A percentile compares a stretch with the other conserved stretches of the same genome.
phyloP scores from a whole-genome alignment of 2,329 filamentous ascomycete species.

The Pseudofabraea citricarpa region DNA sequence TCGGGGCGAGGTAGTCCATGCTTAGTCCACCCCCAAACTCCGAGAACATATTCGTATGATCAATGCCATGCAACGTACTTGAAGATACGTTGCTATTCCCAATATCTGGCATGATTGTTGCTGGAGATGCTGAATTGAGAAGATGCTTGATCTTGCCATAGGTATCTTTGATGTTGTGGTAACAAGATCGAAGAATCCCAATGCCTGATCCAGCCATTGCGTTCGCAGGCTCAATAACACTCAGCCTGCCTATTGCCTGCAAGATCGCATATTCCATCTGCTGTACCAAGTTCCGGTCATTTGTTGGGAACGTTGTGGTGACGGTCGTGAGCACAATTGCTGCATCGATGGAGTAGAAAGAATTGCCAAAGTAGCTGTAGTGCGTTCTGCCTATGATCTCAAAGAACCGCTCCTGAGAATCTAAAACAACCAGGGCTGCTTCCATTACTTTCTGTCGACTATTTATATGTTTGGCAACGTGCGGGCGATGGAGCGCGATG shows the following conservation, averaged over 20 bases:
- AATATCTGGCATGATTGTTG: too few species aligned
- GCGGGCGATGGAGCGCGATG: slow-evolving; percentile 8
- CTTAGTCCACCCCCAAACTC: too few species aligned
- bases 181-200: too few species aligned
- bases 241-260: background rate
- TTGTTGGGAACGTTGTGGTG: background rate
- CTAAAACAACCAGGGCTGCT: slow-evolving; percentile 7
- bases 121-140: too few species aligned
- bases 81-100: too few species aligned
- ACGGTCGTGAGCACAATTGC: background rate
- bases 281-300: background rate
- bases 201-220: too few species aligned
- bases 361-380: slow-evolving; percentile 5
- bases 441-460: slow-evolving; percentile 6
- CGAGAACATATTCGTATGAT: too few species aligned
- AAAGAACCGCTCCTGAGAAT: slow-evolving; percentile 8
- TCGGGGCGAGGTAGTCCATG: too few species aligned
- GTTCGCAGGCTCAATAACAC: too few species aligned
- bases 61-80: too few species aligned
- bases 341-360: slow-evolving; percentile 6
- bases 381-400: slow-evolving; percentile 4
- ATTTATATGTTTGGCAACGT: slow-evolving; percentile 3
- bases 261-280: background rate
- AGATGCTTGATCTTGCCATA: too few species aligned
- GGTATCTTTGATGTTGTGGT: too few species aligned